These are phyloP conservation scores for Verticillium klebahnii DNA, from an alignment of 2,329 filamentous ascomycete genomes.

Conservation along the genomic window DNA sequence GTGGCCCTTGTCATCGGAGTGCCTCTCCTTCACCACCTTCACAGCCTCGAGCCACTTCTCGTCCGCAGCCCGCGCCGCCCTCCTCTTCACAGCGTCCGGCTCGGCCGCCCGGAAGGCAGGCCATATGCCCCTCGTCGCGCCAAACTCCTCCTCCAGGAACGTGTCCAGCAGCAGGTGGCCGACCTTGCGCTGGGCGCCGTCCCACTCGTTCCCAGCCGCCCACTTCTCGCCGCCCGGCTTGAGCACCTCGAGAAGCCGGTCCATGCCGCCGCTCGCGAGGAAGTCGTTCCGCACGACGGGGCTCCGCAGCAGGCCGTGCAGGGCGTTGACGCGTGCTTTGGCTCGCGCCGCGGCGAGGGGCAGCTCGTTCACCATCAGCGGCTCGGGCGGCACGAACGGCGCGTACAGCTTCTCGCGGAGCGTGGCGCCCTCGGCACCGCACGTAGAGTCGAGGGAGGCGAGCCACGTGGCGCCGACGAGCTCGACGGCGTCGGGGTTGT, in stretches of 20 bases:
- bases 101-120: slow-evolving; percentile 25
- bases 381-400: slow-evolving; percentile 27
- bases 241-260: slow-evolving; percentile 48
- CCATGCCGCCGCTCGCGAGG: slow-evolving; percentile 48
- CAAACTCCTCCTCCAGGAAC: slow-evolving; percentile 63
- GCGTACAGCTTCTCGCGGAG: slow-evolving; percentile 36
- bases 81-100: slow-evolving; percentile 9
- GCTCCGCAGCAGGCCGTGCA: slow-evolving; percentile 54
- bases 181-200: slow-evolving; percentile 46
- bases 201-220: slow-evolving; percentile 38
- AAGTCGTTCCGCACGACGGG: slow-evolving; percentile 50
- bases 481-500: slow-evolving; percentile 58
- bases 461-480: slow-evolving; percentile 46
- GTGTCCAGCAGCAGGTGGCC: slow-evolving; percentile 58
- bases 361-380: slow-evolving; percentile 3
- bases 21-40: slow-evolving; percentile 7
- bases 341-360: slow-evolving; percentile 19
- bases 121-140: slow-evolving; percentile 54
- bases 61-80: slow-evolving; percentile 9
- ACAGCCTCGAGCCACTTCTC: slow-evolving; percentile 9
- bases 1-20: slow-evolving; percentile 8
- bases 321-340: slow-evolving; percentile 39
- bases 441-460: slow-evolving; percentile 31
- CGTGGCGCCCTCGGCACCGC: slow-evolving; percentile 18
- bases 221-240: slow-evolving; percentile 22